Evolutionary conservation across 768 basidiomycete genomes (phyloP).

Genomic region (Suillus luteus): DNA sequence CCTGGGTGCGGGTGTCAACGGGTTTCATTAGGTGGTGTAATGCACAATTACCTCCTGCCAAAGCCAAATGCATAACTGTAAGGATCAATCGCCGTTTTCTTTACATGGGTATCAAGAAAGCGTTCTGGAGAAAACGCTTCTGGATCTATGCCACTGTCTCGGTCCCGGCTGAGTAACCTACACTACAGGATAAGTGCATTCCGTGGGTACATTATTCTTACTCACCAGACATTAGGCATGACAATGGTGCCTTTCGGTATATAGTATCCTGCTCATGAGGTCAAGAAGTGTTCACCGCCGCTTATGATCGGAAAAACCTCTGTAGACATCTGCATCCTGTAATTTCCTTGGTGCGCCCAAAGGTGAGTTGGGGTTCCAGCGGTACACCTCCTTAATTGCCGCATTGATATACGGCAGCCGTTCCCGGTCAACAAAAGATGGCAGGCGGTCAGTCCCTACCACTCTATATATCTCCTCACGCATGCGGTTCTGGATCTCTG

Average conservation of each 20-base stretch:
- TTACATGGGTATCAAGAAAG: conserved; percentile 8
- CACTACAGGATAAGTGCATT: background rate
- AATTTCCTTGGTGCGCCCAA: conserved; percentile 17
- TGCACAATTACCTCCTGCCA: conserved; percentile 6
- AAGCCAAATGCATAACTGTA: conserved; percentile 13
- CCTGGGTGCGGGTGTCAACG: background rate
- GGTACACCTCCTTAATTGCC: conserved; percentile 27
- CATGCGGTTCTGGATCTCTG: conserved; percentile 6
- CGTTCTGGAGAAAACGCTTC: conserved; percentile 11
- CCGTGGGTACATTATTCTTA: background rate
- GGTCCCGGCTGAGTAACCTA: conserved; percentile 11
- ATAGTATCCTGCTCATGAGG: conserved; percentile 4
- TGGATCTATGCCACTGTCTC: conserved; percentile 8
- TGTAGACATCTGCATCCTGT: conserved; percentile 17
- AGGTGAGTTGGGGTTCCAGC: conserved; percentile 18
- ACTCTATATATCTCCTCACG: conserved; percentile 47
- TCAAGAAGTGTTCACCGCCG: background rate
- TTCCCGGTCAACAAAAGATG: conserved; percentile 38
- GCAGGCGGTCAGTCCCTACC: conserved; percentile 42
- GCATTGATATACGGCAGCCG: conserved; percentile 44
- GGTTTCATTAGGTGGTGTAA: background rate
- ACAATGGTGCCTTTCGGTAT: conserved; percentile 11
- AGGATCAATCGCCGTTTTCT: conserved; percentile 10
- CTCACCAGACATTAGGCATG: conserved; percentile 9
- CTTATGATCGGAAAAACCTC: background rate